phyloP scores from a whole-genome alignment of 176 grass and related monocot genomes.

The Aegilops sharonensis region DNA sequence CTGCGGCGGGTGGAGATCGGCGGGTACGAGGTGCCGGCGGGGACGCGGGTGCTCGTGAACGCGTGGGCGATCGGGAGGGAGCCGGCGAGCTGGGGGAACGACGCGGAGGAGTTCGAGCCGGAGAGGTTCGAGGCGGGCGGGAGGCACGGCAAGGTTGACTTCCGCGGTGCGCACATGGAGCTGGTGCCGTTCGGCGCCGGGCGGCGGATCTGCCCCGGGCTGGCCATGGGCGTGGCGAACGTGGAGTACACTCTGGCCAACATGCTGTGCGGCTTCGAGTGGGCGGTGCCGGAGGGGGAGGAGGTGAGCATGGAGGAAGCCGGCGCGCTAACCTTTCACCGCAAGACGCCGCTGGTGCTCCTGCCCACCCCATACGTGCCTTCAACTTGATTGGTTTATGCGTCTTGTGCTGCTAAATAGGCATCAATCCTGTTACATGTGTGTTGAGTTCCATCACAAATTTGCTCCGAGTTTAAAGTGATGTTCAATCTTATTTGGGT shows the following conservation, averaged over 20 bases:
- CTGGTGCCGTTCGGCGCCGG: constrained; percentile 26
- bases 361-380: too few relatives aligned
- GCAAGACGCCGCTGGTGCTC: background rate
- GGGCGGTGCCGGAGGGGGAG: constrained; percentile 16
- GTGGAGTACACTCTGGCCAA: constrained; percentile 18
- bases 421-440: too few relatives aligned
- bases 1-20: background rate
- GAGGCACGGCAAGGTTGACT: background rate
- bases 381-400: too few relatives aligned
- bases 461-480: too few relatives aligned
- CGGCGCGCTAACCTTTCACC: background rate
- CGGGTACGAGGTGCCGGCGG: background rate
- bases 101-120: background rate
- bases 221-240: constrained; percentile 17
- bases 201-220: constrained; percentile 17
- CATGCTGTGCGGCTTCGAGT: constrained; percentile 27
- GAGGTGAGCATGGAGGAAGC: constrained; percentile 6
- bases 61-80: background rate
- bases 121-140: background rate
- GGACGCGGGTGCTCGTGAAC: background rate
- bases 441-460: too few relatives aligned
- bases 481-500: too few relatives aligned
- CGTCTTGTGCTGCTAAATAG: too few relatives aligned
- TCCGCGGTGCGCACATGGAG: constrained; percentile 24
- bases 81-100: background rate